phyloP scores from a whole-genome alignment of 2,329 filamentous ascomycete species.

The Microdochium nivale region DNA sequence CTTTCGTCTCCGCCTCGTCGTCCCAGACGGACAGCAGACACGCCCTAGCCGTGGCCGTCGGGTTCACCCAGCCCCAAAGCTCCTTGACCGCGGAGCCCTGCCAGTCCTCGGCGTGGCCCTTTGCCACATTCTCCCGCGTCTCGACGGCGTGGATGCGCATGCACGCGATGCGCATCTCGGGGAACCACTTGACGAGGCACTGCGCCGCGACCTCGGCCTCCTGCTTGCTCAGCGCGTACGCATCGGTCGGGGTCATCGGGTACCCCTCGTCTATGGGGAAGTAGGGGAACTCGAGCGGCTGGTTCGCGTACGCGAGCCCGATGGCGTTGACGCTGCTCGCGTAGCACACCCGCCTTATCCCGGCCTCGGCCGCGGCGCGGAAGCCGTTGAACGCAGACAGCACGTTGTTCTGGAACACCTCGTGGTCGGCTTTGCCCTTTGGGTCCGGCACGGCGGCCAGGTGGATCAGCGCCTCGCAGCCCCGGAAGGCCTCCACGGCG shows the following conservation, averaged over 20 bases:
- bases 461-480: slow-evolving; percentile 27
- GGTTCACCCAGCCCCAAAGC: slow-evolving; percentile 26
- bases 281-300: slow-evolving; percentile 23
- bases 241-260: slow-evolving; percentile 21
- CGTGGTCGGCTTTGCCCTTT: slow-evolving; percentile 18
- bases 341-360: slow-evolving; percentile 19
- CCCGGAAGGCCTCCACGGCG: slow-evolving; percentile 19
- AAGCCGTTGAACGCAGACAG: slow-evolving; percentile 28
- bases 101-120: slow-evolving; percentile 24
- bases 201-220: slow-evolving; percentile 23
- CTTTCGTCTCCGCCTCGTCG: slow-evolving; percentile 11
- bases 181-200: slow-evolving; percentile 25
- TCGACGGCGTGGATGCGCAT: slow-evolving; percentile 27
- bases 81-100: slow-evolving; percentile 21
- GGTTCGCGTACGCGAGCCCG: slow-evolving; percentile 25
- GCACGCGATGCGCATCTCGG: slow-evolving; percentile 25
- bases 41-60: slow-evolving; percentile 22
- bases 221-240: slow-evolving; percentile 25
- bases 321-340: slow-evolving; percentile 27
- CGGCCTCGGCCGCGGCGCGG: slow-evolving; percentile 22
- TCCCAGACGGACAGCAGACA: slow-evolving; percentile 19
- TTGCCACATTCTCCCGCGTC: slow-evolving; percentile 15
- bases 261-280: slow-evolving; percentile 27
- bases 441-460: slow-evolving; percentile 27
- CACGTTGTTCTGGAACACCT: slow-evolving; percentile 27